Evolutionary conservation across 495 filamentous ascomycete species (phyloP).

Genomic region (Penicilliopsis zonata): DNA sequence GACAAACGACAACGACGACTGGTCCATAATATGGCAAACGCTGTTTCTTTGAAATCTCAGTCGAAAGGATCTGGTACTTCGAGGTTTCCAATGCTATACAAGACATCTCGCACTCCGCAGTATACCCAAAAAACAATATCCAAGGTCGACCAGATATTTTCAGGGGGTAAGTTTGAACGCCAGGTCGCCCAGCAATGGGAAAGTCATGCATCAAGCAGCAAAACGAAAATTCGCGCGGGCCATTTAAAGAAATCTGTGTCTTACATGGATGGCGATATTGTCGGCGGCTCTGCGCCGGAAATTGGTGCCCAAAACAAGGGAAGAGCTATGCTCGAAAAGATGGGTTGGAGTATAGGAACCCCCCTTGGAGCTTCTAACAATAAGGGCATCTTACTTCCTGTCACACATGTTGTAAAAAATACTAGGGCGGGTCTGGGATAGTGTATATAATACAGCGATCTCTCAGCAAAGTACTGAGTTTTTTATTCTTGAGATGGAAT

Average conservation of each 20-base stretch:
- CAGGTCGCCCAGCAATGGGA: slow-evolving; percentile 18
- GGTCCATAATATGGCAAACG: slow-evolving; percentile 62
- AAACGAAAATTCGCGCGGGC: slow-evolving; percentile 22
- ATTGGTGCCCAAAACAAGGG: slow-evolving; percentile 76
- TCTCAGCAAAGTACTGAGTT: neutral
- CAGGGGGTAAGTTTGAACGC: slow-evolving; percentile 20
- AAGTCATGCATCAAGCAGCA: slow-evolving; percentile 8
- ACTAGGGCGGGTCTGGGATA: slow-evolving; percentile 75
- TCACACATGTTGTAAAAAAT: slow-evolving; percentile 80
- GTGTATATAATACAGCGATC: slow-evolving; percentile 7
- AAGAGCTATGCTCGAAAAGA: slow-evolving; percentile 85
- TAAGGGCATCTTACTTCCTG: slow-evolving; percentile 77
- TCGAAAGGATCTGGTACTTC: slow-evolving; percentile 62
- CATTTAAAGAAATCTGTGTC: slow-evolving; percentile 33
- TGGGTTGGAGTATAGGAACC: slow-evolving; percentile 90
- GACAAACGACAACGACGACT: slow-evolving; percentile 59
- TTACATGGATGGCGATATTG: slow-evolving; percentile 79
- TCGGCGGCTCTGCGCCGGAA: slow-evolving; percentile 75
- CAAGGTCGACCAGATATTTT: slow-evolving; percentile 23
- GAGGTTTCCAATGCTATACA: slow-evolving; percentile 67
- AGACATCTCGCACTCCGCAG: slow-evolving; percentile 48
- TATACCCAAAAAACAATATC: slow-evolving; percentile 35
- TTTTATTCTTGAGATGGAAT: neutral
- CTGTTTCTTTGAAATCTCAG: slow-evolving; percentile 68
- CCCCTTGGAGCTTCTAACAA: slow-evolving; percentile 74